phyloP scores from a whole-genome alignment of 2,329 filamentous ascomycete species.

The Colletotrichum destructivum region DNA sequence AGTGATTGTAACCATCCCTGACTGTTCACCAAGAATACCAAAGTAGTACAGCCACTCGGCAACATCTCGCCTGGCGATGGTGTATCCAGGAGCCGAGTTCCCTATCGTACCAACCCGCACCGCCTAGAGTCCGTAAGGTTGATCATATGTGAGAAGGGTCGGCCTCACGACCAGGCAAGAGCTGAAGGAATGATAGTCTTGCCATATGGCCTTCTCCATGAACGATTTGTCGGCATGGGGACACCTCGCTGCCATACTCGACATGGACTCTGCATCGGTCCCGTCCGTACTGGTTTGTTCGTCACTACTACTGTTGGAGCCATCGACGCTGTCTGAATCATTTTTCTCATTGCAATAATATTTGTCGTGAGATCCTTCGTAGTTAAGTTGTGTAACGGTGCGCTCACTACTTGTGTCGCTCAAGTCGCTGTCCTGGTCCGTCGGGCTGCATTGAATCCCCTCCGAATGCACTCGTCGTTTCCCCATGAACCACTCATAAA shows the following conservation, averaged over 20 bases:
- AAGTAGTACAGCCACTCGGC: conserved; percentile 8
- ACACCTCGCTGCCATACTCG: not conserved
- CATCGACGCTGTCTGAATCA: not conserved
- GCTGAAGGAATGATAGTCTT: not conserved
- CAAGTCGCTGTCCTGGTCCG: not conserved
- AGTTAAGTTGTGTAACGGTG: not conserved
- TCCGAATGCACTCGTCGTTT: not conserved
- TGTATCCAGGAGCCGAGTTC: conserved; percentile 13
- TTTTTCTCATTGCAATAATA: not conserved
- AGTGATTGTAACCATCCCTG: conserved; percentile 16
- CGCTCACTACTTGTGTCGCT: not conserved
- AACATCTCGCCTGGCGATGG: not conserved
- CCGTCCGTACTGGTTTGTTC: not conserved
- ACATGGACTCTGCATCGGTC: not conserved
- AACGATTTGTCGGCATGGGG: conserved; percentile 1
- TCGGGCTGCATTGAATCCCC: too few relatives aligned
- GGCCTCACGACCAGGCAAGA: conserved; percentile 18
- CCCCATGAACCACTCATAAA: conserved; percentile 14
- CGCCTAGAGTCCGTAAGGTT: conserved; percentile 8
- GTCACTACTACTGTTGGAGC: too few relatives aligned
- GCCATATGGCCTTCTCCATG: not conserved
- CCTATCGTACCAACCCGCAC: conserved; percentile 1
- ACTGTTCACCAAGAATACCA: conserved; percentile 1
- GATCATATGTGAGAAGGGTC: conserved; percentile 7
- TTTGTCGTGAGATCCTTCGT: not conserved